A percentile compares a stretch with the other conserved stretches of the same genome.
Evolutionary conservation across 805 yeast genomes (phyloP).

Genomic region (Candida nemodendra): DNA sequence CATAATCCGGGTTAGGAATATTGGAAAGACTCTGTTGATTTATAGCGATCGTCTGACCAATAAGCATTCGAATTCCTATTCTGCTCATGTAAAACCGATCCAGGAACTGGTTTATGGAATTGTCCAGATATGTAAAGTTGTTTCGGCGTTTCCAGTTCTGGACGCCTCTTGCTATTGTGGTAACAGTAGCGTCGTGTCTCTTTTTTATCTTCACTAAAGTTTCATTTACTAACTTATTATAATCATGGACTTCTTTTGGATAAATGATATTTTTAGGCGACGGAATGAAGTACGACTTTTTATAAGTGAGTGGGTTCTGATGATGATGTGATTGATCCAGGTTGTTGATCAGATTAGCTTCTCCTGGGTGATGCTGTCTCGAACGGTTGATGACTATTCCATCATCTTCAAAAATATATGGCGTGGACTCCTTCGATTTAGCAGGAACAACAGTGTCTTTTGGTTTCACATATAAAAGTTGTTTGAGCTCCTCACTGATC

Average conservation of each 20-base stretch:
- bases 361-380: conserved; percentile 14
- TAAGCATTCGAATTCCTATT: conserved; percentile 88
- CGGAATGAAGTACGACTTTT: conserved; percentile 49
- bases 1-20: conserved; percentile 63
- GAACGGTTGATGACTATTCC: conserved; percentile 37
- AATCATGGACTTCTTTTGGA: conserved; percentile 73
- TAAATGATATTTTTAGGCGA: conserved; percentile 58
- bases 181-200: conserved; percentile 89
- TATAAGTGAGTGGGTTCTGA: conserved; percentile 4
- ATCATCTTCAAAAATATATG: conserved; percentile 44
- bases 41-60: conserved; percentile 91
- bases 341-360: conserved; percentile 12
- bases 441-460: conserved; percentile 8
- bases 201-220: conserved; percentile 69
- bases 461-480: conserved; percentile 31
- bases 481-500: conserved; percentile 41
- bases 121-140: conserved; percentile 50
- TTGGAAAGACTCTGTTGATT: conserved; percentile 28
- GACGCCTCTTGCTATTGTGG: conserved; percentile 90
- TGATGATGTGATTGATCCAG: conserved; percentile 10
- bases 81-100: conserved; percentile 88
- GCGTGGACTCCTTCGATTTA: conserved; percentile 9
- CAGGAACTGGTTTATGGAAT: conserved; percentile 74
- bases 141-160: conserved; percentile 77
- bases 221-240: conserved; percentile 65